Evolutionary conservation across 441 rosid species (phyloP).

Genomic region (Populus trichocarpa): DNA sequence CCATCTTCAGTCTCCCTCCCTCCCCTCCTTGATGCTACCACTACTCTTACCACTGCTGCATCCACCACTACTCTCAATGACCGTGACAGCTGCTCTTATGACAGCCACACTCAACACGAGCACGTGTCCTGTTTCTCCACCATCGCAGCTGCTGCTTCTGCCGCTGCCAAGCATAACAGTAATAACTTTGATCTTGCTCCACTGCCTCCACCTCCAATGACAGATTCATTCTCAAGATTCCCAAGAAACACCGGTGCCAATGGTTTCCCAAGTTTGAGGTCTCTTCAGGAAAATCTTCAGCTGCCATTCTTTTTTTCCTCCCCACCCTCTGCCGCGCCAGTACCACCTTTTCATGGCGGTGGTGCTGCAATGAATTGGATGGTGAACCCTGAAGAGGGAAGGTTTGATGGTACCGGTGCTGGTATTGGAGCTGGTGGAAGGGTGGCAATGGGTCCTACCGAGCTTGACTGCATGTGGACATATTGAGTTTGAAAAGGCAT

Average conservation of each 20-base stretch:
- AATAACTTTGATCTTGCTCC: constrained; percentile 18
- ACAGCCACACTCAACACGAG: constrained; percentile 51
- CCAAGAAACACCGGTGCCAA: constrained; percentile 38
- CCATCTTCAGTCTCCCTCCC: constrained; percentile 77
- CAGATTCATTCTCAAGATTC: constrained; percentile 29
- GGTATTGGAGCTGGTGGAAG: neutral
- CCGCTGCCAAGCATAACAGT: constrained; percentile 20
- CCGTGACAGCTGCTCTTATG: constrained; percentile 55
- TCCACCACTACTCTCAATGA: constrained; percentile 20
- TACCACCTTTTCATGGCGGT: constrained; percentile 21
- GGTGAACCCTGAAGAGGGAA: constrained; percentile 27
- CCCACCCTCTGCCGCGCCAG: constrained; percentile 27
- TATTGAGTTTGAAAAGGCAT: constrained; percentile 19
- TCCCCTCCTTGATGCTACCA: constrained; percentile 52
- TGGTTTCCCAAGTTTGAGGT: constrained; percentile 57
- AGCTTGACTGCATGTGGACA: constrained; percentile 81
- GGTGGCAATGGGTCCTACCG: constrained; percentile 30
- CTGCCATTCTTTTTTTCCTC: constrained; percentile 47
- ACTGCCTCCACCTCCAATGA: constrained; percentile 16
- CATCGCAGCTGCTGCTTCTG: constrained; percentile 47
- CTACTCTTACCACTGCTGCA: constrained; percentile 4
- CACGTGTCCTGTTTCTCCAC: constrained; percentile 99
- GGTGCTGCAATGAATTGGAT: constrained; percentile 38
- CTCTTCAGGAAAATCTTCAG: constrained; percentile 73
- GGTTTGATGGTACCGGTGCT: neutral